phyloP scores from a whole-genome alignment of 1,284 basidiomycete species.

The Malassezia vespertilionis region DNA sequence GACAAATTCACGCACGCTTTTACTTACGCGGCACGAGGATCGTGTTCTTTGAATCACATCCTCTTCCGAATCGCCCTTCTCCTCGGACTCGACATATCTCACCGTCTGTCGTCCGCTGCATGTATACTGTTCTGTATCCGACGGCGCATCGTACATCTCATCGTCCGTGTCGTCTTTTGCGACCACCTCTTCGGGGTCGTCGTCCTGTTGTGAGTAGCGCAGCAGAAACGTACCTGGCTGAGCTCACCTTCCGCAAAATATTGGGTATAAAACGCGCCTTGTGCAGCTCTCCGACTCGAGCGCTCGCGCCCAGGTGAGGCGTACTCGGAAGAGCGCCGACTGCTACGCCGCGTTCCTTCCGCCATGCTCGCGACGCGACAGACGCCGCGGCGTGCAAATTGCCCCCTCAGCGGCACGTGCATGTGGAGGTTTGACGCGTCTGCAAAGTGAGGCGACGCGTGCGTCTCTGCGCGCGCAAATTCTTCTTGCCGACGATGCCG shows the following conservation, averaged over 20 bases:
- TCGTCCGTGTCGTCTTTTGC: slow-evolving; percentile 15
- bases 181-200: slow-evolving; percentile 19
- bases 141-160: neutral
- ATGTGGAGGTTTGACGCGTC: slow-evolving; percentile 2
- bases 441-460: slow-evolving; percentile 3
- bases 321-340: neutral
- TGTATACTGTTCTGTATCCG: too few species aligned
- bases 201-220: slow-evolving; percentile 11
- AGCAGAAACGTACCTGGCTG: slow-evolving; percentile 4
- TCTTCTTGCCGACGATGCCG: neutral
- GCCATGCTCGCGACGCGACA: neutral
- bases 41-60: slow-evolving; percentile 11
- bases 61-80: slow-evolving; percentile 12
- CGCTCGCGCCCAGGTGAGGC: slow-evolving; percentile 8
- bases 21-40: slow-evolving; percentile 13
- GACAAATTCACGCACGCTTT: slow-evolving; percentile 30
- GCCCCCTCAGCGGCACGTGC: neutral
- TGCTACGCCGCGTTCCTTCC: slow-evolving; percentile 1
- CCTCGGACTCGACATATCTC: slow-evolving; percentile 21
- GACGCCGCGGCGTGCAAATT: slow-evolving; percentile 1
- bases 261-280: slow-evolving; percentile 12
- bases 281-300: slow-evolving; percentile 4
- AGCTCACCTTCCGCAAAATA: slow-evolving; percentile 18
- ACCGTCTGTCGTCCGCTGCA: slow-evolving; percentile 23
- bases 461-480: neutral